A percentile compares a stretch with the other conserved stretches of the same genome.
Conservation (phyloP, 2,329 filamentous ascomycete genomes). For the Fusarium nelsonii region DNA sequence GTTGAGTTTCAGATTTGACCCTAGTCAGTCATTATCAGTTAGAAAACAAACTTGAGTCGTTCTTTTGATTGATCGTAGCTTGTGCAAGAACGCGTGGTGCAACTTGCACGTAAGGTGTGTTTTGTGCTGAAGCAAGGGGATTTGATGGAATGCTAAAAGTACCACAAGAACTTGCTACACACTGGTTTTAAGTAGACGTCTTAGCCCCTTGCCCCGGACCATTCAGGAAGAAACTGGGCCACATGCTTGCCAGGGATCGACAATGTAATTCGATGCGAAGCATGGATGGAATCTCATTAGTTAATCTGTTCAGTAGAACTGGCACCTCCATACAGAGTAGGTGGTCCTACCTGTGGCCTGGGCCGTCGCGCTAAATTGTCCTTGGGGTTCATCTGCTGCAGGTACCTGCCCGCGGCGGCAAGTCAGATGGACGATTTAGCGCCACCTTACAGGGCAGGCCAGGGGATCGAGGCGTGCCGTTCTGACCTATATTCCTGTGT, state of each 20-base stretch:
- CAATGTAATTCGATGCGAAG: too few species aligned
- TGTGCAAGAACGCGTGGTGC: neutral
- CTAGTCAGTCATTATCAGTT: constrained; percentile 48
- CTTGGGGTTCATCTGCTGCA: neutral
- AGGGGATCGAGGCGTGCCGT: neutral
- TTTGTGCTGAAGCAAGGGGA: neutral
- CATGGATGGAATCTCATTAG: too few species aligned
- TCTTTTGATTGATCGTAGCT: constrained; percentile 33
- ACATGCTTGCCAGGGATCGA: too few species aligned
- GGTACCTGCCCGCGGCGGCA: neutral
- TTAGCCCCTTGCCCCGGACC: neutral
- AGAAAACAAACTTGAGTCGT: constrained; percentile 41
- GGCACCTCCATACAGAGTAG: too few species aligned
- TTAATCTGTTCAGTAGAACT: too few species aligned
- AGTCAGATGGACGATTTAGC: neutral
- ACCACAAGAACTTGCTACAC: neutral
- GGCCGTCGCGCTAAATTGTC: neutral
- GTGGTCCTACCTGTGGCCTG: too few species aligned
- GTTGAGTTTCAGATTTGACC: constrained; percentile 39
- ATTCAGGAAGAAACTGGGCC: neutral
- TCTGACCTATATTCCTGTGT: neutral
- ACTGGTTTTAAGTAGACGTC: neutral
- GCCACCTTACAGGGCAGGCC: neutral
- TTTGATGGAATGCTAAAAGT: constrained; percentile 15
- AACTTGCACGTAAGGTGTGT: neutral